Conservation (phyloP, 2,329 filamentous ascomycete species). For the Fusarium concolor region DNA sequence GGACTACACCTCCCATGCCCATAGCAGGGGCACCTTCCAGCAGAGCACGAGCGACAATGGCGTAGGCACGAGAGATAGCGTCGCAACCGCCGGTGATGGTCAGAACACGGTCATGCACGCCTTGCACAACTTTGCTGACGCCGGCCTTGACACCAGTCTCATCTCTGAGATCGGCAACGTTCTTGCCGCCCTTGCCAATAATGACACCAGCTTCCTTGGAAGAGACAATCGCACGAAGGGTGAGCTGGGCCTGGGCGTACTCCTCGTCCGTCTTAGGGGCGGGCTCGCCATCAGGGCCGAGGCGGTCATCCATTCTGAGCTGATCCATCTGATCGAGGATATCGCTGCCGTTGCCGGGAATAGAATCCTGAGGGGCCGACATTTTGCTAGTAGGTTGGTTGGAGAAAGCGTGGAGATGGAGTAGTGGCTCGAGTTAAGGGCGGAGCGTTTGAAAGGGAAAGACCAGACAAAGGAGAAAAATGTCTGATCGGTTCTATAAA, state of each 20-base stretch:
- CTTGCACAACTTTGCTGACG: slow-evolving; percentile 98
- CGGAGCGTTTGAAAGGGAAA: slow-evolving; percentile 12
- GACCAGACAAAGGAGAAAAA: slow-evolving; percentile 10
- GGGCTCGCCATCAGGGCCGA: slow-evolving; percentile 80
- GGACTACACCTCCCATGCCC: slow-evolving; percentile 93
- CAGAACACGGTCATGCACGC: slow-evolving; percentile 95
- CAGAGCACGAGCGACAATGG: slow-evolving; percentile 89
- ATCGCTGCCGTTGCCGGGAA: slow-evolving; percentile 69
- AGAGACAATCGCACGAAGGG: slow-evolving; percentile 95
- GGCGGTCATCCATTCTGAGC: slow-evolving; percentile 73
- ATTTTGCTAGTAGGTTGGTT: slow-evolving; percentile 56
- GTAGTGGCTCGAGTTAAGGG: slow-evolving; percentile 26
- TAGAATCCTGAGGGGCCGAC: slow-evolving; percentile 70
- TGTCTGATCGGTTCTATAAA: slow-evolving; percentile 22
- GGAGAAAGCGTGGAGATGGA: slow-evolving; percentile 28
- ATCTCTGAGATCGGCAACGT: slow-evolving; percentile 95
- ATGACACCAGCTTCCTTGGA: slow-evolving; percentile 99
- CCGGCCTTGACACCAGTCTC: slow-evolving; percentile 98
- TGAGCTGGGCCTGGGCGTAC: slow-evolving; percentile 92
- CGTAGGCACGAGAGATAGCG: slow-evolving; percentile 90
- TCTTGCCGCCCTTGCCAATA: slow-evolving; percentile 98
- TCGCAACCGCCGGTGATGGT: slow-evolving; percentile 93
- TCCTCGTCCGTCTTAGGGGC: slow-evolving; percentile 95
- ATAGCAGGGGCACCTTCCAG: slow-evolving; percentile 93
- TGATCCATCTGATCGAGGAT: slow-evolving; percentile 72